Evolutionary conservation across 306 rosid species (phyloP).

Genomic region (Calophaca sinica): DNA sequence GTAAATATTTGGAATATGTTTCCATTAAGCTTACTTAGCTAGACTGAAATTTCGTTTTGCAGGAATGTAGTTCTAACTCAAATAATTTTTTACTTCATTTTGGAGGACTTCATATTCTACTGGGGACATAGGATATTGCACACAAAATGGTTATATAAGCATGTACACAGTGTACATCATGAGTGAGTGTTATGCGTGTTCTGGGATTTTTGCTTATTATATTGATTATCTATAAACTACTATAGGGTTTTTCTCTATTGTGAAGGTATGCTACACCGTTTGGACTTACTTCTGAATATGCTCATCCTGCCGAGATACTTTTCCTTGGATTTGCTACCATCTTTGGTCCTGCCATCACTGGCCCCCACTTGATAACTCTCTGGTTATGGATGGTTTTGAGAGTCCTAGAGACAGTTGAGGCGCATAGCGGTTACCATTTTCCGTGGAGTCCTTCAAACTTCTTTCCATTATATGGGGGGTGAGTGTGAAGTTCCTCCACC

Average conservation of each 20-base stretch:
- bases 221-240: slow-evolving; percentile 34
- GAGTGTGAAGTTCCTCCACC: slow-evolving; percentile 48
- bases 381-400: slow-evolving; percentile 97
- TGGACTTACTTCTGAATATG: slow-evolving; percentile 96
- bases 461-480: slow-evolving; percentile 95
- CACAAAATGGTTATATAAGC: slow-evolving; percentile 97
- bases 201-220: slow-evolving; percentile 37
- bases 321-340: slow-evolving; percentile 98
- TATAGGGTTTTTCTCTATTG: slow-evolving; percentile 37
- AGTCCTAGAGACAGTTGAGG: slow-evolving; percentile 97
- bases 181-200: slow-evolving; percentile 70
- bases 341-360: slow-evolving; percentile 94
- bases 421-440: slow-evolving; percentile 94
- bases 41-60: slow-evolving; percentile 49
- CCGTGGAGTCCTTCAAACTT: slow-evolving; percentile 95
- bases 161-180: slow-evolving; percentile 94
- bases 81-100: slow-evolving; percentile 85
- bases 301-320: slow-evolving; percentile 97
- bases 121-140: slow-evolving; percentile 98
- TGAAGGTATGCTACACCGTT: slow-evolving; percentile 95
- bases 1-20: slow-evolving; percentile 5
- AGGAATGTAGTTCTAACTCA: slow-evolving; percentile 76
- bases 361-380: slow-evolving; percentile 90
- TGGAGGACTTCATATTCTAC: slow-evolving; percentile 94
- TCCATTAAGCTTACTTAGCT: slow-evolving; percentile 21